Conservation (phyloP, 2,329 filamentous ascomycete species). For the Diaporthe nobilis region DNA sequence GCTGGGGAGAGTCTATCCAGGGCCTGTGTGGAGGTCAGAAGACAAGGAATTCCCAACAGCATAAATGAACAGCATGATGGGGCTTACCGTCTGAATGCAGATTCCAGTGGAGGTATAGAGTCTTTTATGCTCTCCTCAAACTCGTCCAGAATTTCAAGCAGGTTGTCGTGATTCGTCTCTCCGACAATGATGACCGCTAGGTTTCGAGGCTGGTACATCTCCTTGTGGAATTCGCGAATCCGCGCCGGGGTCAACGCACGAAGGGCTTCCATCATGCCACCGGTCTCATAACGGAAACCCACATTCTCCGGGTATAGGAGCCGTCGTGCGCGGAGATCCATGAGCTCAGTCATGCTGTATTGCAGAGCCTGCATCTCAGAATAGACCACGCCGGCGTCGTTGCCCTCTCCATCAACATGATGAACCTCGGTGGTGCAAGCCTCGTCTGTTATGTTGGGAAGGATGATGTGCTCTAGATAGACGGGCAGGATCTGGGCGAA, state of each 20-base stretch:
- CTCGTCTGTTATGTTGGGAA: slow-evolving; percentile 92
- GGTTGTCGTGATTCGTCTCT: slow-evolving; percentile 85
- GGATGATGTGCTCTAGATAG: slow-evolving; percentile 93
- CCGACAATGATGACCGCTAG: slow-evolving; percentile 93
- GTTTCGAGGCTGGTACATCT: slow-evolving; percentile 99
- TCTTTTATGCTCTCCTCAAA: slow-evolving; percentile 91
- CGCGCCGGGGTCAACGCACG: slow-evolving; percentile 88
- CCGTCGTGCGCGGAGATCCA: slow-evolving; percentile 85
- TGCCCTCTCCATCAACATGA: slow-evolving; percentile 92
- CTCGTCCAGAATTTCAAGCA: slow-evolving; percentile 84
- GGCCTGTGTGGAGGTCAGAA: slow-evolving; percentile 61
- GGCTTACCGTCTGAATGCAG: slow-evolving; percentile 78
- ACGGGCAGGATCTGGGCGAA: slow-evolving; percentile 95
- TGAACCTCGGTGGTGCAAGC: slow-evolving; percentile 96
- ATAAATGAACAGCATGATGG: background rate
- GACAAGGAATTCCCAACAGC: background rate
- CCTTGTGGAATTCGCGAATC: slow-evolving; percentile 93
- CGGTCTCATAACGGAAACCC: slow-evolving; percentile 98
- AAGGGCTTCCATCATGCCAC: slow-evolving; percentile 93
- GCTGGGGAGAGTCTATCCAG: slow-evolving; percentile 90
- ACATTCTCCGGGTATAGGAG: slow-evolving; percentile 89
- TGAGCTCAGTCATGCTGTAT: slow-evolving; percentile 86
- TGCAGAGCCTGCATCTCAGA: slow-evolving; percentile 99
- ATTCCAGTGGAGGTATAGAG: slow-evolving; percentile 81
- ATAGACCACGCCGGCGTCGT: slow-evolving; percentile 97